Conservation (phyloP, 768 basidiomycete genomes). For the Mycena galopus region DNA sequence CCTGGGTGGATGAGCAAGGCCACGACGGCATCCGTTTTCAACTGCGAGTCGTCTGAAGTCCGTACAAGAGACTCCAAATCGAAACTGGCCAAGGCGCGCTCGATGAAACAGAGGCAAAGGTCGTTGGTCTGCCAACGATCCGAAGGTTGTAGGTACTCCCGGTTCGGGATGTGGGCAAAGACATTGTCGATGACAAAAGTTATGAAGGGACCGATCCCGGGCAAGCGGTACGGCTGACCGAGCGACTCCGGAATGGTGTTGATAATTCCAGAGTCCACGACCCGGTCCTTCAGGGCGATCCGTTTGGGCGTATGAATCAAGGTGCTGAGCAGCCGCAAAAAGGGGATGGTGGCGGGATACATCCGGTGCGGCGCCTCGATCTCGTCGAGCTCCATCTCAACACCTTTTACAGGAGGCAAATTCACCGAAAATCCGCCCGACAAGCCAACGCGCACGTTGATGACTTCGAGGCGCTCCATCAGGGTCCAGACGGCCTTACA, state of each 20-base stretch:
- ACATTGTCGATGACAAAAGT: slow-evolving; percentile 93
- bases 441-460: slow-evolving; percentile 71
- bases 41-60: slow-evolving; percentile 63
- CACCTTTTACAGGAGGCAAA: slow-evolving; percentile 76
- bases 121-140: slow-evolving; percentile 93
- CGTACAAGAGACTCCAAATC: slow-evolving; percentile 81
- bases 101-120: slow-evolving; percentile 85
- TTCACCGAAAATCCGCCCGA: slow-evolving; percentile 56
- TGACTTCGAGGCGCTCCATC: slow-evolving; percentile 89
- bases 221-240: slow-evolving; percentile 83
- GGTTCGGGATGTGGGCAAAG: slow-evolving; percentile 78
- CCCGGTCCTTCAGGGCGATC: slow-evolving; percentile 69
- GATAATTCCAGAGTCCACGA: slow-evolving; percentile 69
- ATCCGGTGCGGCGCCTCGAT: slow-evolving; percentile 82
- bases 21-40: slow-evolving; percentile 66
- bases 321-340: slow-evolving; percentile 84
- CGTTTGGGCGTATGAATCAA: slow-evolving; percentile 89
- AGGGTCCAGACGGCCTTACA: slow-evolving; percentile 86
- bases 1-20: slow-evolving; percentile 84
- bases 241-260: slow-evolving; percentile 85
- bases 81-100: slow-evolving; percentile 85
- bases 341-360: slow-evolving; percentile 92
- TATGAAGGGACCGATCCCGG: slow-evolving; percentile 86
- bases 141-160: slow-evolving; percentile 80
- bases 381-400: slow-evolving; percentile 90